Evolutionary conservation across 768 basidiomycete species (phyloP), one percentile per base, ranked within the genome.

Genomic region (Hericium rajendrae): DNA sequence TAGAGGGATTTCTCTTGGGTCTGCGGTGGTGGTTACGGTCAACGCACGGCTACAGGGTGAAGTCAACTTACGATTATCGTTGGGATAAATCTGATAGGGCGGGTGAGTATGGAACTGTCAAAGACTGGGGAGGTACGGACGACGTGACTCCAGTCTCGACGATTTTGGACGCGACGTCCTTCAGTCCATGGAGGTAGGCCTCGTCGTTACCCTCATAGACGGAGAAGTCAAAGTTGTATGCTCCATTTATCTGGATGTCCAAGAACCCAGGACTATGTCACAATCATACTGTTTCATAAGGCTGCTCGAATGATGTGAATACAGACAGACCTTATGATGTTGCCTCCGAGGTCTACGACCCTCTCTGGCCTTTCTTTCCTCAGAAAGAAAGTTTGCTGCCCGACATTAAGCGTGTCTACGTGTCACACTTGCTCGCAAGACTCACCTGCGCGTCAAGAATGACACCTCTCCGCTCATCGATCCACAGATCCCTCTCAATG

Each of bases 191-290:
- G 24, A 76, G 73, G 70, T 94, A 94, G 6, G 72, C 73, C 39
- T 82, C 76, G 54, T 88, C 86, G 65, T 85, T 77, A 26, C 79
- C 81, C 38, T 88, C 83, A 63, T 86, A 90, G 16, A 91, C 80
- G 12, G 90, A 91, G 65, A 93, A 92, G 69, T 92, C 90, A 66
- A 91, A 88, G 32, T 85, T 84, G 67, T 90, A 93, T 4, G 84
- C 92, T 38, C 93, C 93, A 61, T 95, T 94, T 60, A 95, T 85
- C 65, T 95, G 93, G 16, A 87, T 82, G 71, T 94, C 93, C 52
- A 94, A 78, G 65, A 86, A 80, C 13, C 92, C 92, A 2, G 92
- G 92, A 67, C 89, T 91, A 62, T 15, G 11, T 26, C 26, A 26
- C 26, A 26, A 32, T 11, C 54, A 38, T 4, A 20, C 38, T 12